These are phyloP conservation scores for Blastobotrys terrestris DNA, from an alignment of 805 yeast genomes.

Conservation along the genomic window DNA sequence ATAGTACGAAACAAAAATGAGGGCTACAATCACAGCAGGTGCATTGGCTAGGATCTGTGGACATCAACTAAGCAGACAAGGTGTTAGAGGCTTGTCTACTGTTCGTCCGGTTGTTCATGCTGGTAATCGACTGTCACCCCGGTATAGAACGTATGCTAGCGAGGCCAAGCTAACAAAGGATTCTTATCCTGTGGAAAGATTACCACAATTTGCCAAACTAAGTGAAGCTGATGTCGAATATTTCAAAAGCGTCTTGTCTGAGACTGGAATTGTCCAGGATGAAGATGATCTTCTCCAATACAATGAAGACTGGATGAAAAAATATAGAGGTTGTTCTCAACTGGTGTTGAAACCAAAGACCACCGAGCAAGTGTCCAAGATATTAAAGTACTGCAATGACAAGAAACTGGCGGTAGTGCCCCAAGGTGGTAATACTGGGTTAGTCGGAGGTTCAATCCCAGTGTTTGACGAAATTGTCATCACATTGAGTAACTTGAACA, in stretches of 20 bases:
- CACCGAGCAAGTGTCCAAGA: constrained; percentile 67
- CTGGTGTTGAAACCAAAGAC: constrained; percentile 78
- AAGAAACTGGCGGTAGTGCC: constrained; percentile 80
- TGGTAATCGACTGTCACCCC: too few species aligned
- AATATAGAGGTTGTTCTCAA: constrained; percentile 81
- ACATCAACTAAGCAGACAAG: not conserved
- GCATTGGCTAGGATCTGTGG: not conserved
- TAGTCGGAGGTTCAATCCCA: constrained; percentile 92
- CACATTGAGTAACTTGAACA: constrained; percentile 63
- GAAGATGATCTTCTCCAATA: constrained; percentile 34
- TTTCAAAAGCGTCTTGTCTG: constrained; percentile 54
- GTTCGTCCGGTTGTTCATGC: not conserved
- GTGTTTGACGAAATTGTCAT: constrained; percentile 84
- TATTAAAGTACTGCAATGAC: constrained; percentile 75
- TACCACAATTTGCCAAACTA: constrained; percentile 46
- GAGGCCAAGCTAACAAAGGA: constrained; percentile 51
- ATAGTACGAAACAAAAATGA: too few species aligned
- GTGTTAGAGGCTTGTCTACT: not conserved
- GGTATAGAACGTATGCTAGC: not conserved
- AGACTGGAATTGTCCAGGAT: constrained; percentile 34
- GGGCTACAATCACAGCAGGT: not conserved
- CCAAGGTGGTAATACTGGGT: constrained; percentile 95
- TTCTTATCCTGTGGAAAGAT: constrained; percentile 50
- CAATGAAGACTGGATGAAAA: constrained; percentile 94
- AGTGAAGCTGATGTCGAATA: constrained; percentile 49